phyloP scores from a whole-genome alignment of 225 moss, liverwort and hornwort species.

The Ulota crispa region DNA sequence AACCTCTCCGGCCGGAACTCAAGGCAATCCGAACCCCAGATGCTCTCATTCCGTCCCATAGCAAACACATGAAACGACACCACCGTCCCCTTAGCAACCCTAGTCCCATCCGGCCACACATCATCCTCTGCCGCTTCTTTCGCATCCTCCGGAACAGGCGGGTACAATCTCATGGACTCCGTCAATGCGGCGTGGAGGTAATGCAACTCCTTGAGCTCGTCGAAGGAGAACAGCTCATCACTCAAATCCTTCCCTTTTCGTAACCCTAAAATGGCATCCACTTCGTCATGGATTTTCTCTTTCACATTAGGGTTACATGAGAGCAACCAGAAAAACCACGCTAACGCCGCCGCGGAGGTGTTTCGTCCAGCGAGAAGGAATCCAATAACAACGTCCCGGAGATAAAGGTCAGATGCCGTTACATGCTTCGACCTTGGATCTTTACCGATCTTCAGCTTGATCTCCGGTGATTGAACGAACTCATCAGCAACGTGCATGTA shows the following conservation, averaged over 20 bases:
- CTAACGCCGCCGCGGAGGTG: slow-evolving; percentile 28
- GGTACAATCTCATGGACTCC: slow-evolving; percentile 45
- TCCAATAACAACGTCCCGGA: slow-evolving; percentile 44
- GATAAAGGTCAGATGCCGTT: slow-evolving; percentile 30
- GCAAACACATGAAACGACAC: slow-evolving; percentile 30
- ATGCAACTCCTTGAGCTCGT: slow-evolving; percentile 35
- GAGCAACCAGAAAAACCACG: slow-evolving; percentile 50
- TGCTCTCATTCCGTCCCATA: slow-evolving; percentile 38
- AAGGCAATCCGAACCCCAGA: slow-evolving; percentile 42
- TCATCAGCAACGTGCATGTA: slow-evolving; percentile 36
- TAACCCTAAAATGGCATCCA: background rate
- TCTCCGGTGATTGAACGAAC: slow-evolving; percentile 22
- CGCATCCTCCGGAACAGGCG: slow-evolving; percentile 44
- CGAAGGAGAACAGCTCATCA: slow-evolving; percentile 14
- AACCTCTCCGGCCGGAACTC: slow-evolving; percentile 37
- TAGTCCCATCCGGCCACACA: slow-evolving; percentile 37
- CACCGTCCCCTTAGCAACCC: slow-evolving; percentile 28
- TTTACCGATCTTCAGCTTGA: background rate
- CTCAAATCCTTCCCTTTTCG: background rate
- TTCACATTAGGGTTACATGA: slow-evolving; percentile 25
- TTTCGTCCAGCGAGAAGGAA: slow-evolving; percentile 48
- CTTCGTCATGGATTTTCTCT: slow-evolving; percentile 19
- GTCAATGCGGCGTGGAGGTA: slow-evolving; percentile 46
- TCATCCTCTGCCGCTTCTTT: slow-evolving; percentile 42
- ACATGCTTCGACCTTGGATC: slow-evolving; percentile 23